phyloP scores from a whole-genome alignment of 768 basidiomycete genomes.

The Sistotremastrum suecicum region DNA sequence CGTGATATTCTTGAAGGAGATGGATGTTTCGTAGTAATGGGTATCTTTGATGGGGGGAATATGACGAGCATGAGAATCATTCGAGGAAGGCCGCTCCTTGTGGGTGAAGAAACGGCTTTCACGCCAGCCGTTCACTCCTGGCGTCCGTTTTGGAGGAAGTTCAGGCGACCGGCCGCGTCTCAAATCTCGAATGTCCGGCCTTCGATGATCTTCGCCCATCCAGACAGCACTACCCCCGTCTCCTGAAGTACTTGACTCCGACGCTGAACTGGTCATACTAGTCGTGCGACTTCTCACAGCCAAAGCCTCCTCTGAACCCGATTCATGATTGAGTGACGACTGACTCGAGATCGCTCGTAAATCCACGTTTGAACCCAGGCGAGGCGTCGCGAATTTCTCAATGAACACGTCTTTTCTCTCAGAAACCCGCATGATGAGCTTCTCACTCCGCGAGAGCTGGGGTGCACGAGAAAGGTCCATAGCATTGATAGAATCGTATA shows the following conservation, averaged over 20 bases:
- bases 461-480: constrained; percentile 80
- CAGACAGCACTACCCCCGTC: constrained; percentile 66
- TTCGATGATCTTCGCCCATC: constrained; percentile 64
- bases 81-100: no score
- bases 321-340: neutral
- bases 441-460: constrained; percentile 64
- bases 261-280: constrained; percentile 3
- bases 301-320: neutral
- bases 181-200: constrained; percentile 14
- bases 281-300: neutral
- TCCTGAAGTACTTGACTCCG: constrained; percentile 35
- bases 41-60: constrained; percentile 55
- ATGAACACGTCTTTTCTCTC: constrained; percentile 87
- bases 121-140: no score
- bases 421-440: constrained; percentile 75
- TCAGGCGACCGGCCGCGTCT: no score
- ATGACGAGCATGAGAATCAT: no score
- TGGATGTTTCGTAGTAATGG: constrained; percentile 81
- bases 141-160: no score
- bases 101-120: no score
- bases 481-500: constrained; percentile 88
- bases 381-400: constrained; percentile 52
- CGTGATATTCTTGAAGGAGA: constrained; percentile 69
- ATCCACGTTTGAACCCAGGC: neutral
- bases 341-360: neutral